Conservation (phyloP, 495 filamentous ascomycete species). For the Penicillium coprophilum region DNA sequence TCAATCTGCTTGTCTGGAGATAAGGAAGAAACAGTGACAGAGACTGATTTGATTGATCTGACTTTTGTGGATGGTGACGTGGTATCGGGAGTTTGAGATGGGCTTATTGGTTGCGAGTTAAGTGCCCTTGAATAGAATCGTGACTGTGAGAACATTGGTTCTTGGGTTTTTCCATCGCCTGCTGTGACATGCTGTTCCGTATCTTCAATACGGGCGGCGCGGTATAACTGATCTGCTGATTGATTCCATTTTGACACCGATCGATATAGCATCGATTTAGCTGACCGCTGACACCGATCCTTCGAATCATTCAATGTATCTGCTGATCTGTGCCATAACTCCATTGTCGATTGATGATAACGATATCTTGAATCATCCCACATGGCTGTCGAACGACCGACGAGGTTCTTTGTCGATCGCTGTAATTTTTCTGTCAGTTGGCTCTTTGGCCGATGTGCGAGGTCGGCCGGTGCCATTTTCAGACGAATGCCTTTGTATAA, state of each 20-base stretch:
- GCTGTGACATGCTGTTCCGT: not conserved
- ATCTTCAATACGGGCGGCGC: constrained; percentile 1
- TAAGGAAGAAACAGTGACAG: not conserved
- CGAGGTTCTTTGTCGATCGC: not conserved
- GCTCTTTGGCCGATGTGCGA: not conserved
- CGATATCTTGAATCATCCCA: constrained; percentile 8
- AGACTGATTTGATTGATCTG: not conserved
- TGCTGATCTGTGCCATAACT: constrained; percentile 1
- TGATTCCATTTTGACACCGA: constrained; percentile 6
- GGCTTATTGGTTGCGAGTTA: not conserved
- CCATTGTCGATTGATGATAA: constrained; percentile 6
- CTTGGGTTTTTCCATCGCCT: not conserved
- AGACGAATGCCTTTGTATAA: not conserved
- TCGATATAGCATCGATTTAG: not conserved
- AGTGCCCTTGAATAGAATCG: not conserved
- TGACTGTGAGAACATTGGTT: not conserved
- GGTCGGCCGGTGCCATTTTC: constrained; percentile 4
- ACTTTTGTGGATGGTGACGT: not conserved
- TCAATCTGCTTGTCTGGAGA: not conserved
- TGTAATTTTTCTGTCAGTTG: not conserved
- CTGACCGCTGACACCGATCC: constrained; percentile 6
- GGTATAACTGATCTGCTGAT: constrained; percentile 5
- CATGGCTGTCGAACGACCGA: constrained; percentile 2
- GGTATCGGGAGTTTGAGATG: not conserved
- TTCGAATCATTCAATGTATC: not conserved